Evolutionary conservation across 495 filamentous ascomycete genomes (phyloP), one percentile per base, ranked within the genome.

Genomic region (Polyplosphaeria fusca): DNA sequence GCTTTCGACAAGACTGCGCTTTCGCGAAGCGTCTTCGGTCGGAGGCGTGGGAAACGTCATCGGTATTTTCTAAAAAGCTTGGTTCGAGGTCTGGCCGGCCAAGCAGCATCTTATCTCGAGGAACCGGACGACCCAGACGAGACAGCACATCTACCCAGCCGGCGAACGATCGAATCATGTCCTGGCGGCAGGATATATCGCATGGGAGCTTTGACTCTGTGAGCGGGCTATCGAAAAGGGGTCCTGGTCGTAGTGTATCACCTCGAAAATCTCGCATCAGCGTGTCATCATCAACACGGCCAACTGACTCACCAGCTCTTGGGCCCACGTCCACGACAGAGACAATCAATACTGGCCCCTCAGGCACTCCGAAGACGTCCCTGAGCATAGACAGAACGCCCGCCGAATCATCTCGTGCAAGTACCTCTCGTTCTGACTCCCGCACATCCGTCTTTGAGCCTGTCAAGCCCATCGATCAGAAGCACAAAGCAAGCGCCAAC

Each of bases 1-100:
- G 96, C 3, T 95, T 96, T 66, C 83, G 93, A 4, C 91, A 96
- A 70, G 91, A 96, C 71, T 97, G 92, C 64, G 93, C 93, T 1
- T 80, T 76, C 52, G 68, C 78, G 19, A 85, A 84, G 63, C 79
- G 82, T 2, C 22, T 20, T 60, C 79, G 84, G 3, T 73, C 74
- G 37, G 83, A 88, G 19, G 76, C 63, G 42, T 86, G 82, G 81
- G 86, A 89, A 47, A 82, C 82, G 0, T 77, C 80, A n/a, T 88
- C 85, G 19, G 85, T 83, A 0, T 86, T 96, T 66, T 89, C 86
- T 16, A 86, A 85, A 61, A 86, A 84, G 64, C 72, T 92, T 12
- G 72, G 74, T 47, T 64, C 68, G 27, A 70, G 77, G 19, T 63
- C 72, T 35, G 69, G 57, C 22, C 52, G 91, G 22, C 84, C 84